Base-by-base conservation (phyloP, 2,329 filamentous ascomycete genomes). In the Trichophaea hybrida region DNA sequence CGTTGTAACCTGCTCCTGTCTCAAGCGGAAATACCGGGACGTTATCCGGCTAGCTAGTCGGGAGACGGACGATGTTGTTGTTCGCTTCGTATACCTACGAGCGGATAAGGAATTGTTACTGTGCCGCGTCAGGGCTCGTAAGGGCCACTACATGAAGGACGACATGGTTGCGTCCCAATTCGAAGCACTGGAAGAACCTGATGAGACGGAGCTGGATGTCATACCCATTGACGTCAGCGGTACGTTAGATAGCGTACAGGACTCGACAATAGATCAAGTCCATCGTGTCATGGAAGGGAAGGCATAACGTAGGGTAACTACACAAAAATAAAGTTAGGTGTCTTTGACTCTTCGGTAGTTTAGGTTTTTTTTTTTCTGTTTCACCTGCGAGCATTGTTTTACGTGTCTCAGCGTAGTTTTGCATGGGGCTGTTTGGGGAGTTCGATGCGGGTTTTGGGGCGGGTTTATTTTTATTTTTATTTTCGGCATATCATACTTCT, bases 11-110 rank as follows among this genome's bases (percentile, higher is more conserved):
- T 98, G 93, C 78, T 95, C 88, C 10, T 93, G 91, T 1, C 79
- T 98, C 57, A 97, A 97, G 78, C 86, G 87, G 72, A 96, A 94
- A 75, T 98, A 98, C 77, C 84, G 93, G 68, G 93, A 98, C 69
- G 86, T 91, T 64, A 88, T 93, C 71, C 82, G 87, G 35, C 83
- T 90, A 6, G 86, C 86, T 4, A 50, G 40, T 15, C 89, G 90
- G 74, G 85, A 85, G 72, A 78, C 83, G 65, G 80, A 82, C 58
- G 78, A 80, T 58, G 80, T 90, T n/a, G 76, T 80, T 62, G 81
- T 97, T 55, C 91, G 96, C 74, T 97, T 98, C 71, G 83, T 98
- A 67, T 98, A 91, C 74, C 83, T 98, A 43, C 80, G 84, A 65
- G 88, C 90, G 0, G 76, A 81, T 48, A 86, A 94, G 72, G 79